Evolutionary conservation across 1,284 basidiomycete genomes (phyloP), one percentile per base, ranked within the genome.

Genomic region (Apiotrichum montevideense): DNA sequence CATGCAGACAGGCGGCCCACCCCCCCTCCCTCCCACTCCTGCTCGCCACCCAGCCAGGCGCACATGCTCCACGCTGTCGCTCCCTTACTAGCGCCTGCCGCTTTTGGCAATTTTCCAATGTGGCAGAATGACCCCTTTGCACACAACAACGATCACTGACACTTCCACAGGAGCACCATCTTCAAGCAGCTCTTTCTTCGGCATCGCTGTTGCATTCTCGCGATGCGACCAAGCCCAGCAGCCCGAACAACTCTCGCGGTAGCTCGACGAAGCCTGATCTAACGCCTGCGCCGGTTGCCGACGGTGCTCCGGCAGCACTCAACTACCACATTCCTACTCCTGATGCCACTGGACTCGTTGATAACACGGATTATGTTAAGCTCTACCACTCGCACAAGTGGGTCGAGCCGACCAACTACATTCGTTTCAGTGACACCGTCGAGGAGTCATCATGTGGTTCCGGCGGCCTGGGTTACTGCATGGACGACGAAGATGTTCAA

Each of bases 401-500:
- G 85, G 81, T 80, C 63, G 89, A 94, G 66, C 86, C 91, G 4
- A 73, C 81, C 44, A 84, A 87, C 0, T 95, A 91, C 74, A 82
- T 96, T 58, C 85, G 86, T 60, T 90, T 85, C 49, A 94, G 91
- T 8, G 85, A 90, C 66, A 92, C 90, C 2, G 85, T 90, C 62
- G 96, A 99, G 70, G 92, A 97, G 72, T 71, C 65, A 59, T 72
- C 55, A 35, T 66, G 68, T 13, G 77, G 77, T 9, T 61, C 63
- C 45, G 74, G 74, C 21, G 80, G 80, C 3, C 53, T 78, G 47
- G 71, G 71, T 32, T 98, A 98, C 74, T 89, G 86, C 66, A 88
- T 98, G 87, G 96, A 98, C 70, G 96, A 98, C 74, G 87, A 90
- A 41, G 96, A 98, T 77, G 85, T 88, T 66, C 87, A 88, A 56